Evolutionary conservation across 2,329 filamentous ascomycete species (phyloP).

Genomic region (Colletotrichum lindemuthianum): DNA sequence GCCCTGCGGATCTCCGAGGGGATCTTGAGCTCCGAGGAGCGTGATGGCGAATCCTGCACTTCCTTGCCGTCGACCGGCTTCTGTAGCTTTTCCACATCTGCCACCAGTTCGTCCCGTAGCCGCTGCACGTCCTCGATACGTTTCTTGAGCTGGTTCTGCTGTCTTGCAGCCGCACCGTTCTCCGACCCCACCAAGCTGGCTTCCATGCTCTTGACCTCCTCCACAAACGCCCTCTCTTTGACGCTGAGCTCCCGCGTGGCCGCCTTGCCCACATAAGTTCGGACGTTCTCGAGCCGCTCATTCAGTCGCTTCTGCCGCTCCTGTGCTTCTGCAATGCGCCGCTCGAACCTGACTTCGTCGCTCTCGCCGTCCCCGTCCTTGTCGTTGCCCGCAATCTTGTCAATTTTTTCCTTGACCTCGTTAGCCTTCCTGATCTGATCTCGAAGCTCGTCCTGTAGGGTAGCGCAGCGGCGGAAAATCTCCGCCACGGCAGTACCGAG

Average conservation of each 20-base stretch:
- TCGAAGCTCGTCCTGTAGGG: conserved; percentile 73
- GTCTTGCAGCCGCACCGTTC: conserved; percentile 19
- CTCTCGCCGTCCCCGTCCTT: conserved; percentile 59
- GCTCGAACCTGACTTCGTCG: conserved; percentile 67
- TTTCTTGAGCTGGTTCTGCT: conserved; percentile 60
- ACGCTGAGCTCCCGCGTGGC: conserved; percentile 54
- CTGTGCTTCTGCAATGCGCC: conserved; percentile 64
- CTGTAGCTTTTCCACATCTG: conserved; percentile 60
- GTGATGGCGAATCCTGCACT: conserved; percentile 43
- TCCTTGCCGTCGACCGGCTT: conserved; percentile 38
- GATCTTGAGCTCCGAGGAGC: conserved; percentile 59
- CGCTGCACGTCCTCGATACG: conserved; percentile 67
- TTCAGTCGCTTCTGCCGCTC: conserved; percentile 66
- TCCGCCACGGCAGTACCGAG: conserved; percentile 77
- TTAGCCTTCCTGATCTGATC: conserved; percentile 74
- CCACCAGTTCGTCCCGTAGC: conserved; percentile 62
- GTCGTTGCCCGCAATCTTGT: conserved; percentile 71
- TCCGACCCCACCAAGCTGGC: conserved; percentile 52
- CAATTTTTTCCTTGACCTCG: conserved; percentile 73
- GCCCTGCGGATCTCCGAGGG: conserved; percentile 69
- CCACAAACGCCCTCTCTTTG: conserved; percentile 57
- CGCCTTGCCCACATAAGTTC: conserved; percentile 54
- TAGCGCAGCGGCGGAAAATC: conserved; percentile 76
- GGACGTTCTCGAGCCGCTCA: conserved; percentile 68
- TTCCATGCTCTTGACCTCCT: conserved; percentile 65